phyloP scores from a whole-genome alignment of 192 early-diverging fungal genomes.

The Mortierella claussenii region DNA sequence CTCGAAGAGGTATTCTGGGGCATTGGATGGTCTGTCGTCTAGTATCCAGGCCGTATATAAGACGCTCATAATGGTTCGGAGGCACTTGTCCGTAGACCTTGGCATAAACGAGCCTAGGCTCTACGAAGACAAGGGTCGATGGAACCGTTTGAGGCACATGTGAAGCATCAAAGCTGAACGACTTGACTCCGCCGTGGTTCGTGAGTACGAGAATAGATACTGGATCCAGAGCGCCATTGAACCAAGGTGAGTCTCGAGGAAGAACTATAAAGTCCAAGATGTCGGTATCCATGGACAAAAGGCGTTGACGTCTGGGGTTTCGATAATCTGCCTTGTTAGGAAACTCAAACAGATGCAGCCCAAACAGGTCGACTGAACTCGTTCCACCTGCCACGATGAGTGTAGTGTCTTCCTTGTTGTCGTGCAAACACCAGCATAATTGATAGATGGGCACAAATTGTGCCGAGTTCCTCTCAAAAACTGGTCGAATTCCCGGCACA shows the following conservation, averaged over 20 bases:
- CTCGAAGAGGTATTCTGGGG: conserved; percentile 54
- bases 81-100: conserved; percentile 40
- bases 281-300: conserved; percentile 49
- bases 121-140: conserved; percentile 41
- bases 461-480: conserved; percentile 11
- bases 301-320: conserved; percentile 51
- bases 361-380: conserved; percentile 51
- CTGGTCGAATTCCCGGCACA: conserved; percentile 22
- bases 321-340: conserved; percentile 40
- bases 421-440: conserved; percentile 54
- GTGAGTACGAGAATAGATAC: conserved; percentile 53
- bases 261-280: conserved; percentile 56
- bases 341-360: conserved; percentile 55
- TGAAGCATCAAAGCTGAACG: conserved; percentile 45
- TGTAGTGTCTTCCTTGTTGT: conserved; percentile 36
- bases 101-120: conserved; percentile 46
- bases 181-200: conserved; percentile 32
- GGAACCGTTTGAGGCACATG: conserved; percentile 46
- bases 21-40: background rate
- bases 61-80: conserved; percentile 18
- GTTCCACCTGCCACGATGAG: conserved; percentile 59
- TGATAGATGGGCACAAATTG: conserved; percentile 58
- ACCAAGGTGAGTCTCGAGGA: conserved; percentile 52
- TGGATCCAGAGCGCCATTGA: conserved; percentile 45
- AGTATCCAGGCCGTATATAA: conserved; percentile 18